Conservation (phyloP, 371 early-diverging fungal genomes). For the Basidiobolus heterosporus region DNA sequence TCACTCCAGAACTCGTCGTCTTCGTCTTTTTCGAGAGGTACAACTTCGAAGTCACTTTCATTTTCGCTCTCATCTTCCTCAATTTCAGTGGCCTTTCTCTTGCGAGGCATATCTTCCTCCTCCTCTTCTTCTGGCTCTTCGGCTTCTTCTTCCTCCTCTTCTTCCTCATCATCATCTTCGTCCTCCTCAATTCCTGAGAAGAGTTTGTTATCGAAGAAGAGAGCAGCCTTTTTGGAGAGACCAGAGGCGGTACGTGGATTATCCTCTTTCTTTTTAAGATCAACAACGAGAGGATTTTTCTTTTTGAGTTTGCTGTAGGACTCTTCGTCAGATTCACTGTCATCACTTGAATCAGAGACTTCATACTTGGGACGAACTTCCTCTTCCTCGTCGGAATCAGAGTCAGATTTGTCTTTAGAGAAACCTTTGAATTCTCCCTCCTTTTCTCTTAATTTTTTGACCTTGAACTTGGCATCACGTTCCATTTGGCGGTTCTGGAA, state of each 20-base stretch:
- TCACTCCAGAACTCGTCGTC: conserved; percentile 12
- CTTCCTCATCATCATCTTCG: conserved; percentile 42
- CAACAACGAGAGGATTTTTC: conserved; percentile 32
- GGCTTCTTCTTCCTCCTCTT: conserved; percentile 17
- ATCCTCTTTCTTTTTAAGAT: conserved; percentile 33
- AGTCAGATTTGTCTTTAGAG: conserved; percentile 24
- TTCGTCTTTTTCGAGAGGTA: conserved; percentile 10
- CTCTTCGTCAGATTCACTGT: conserved; percentile 23
- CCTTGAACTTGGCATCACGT: conserved; percentile 55
- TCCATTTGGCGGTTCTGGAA: conserved; percentile 54
- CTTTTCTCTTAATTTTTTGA: conserved; percentile 39
- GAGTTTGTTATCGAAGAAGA: conserved; percentile 84
- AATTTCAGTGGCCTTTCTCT: conserved; percentile 23
- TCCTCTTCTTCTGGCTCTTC: conserved; percentile 36
- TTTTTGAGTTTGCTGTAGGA: conserved; percentile 9
- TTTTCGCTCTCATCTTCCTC: conserved; percentile 16
- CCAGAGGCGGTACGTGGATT: conserved; percentile 27
- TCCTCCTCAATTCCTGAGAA: conserved; percentile 53
- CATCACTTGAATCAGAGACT: conserved; percentile 12
- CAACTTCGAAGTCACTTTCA: conserved; percentile 11
- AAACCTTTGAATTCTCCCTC: conserved; percentile 57
- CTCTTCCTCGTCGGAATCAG: conserved; percentile 16
- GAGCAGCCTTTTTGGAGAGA: conserved; percentile 59
- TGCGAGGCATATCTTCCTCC: conserved; percentile 8
- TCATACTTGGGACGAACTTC: conserved; percentile 7